phyloP scores from a whole-genome alignment of 495 filamentous ascomycete genomes.

The Clavariopsis aquatica region DNA sequence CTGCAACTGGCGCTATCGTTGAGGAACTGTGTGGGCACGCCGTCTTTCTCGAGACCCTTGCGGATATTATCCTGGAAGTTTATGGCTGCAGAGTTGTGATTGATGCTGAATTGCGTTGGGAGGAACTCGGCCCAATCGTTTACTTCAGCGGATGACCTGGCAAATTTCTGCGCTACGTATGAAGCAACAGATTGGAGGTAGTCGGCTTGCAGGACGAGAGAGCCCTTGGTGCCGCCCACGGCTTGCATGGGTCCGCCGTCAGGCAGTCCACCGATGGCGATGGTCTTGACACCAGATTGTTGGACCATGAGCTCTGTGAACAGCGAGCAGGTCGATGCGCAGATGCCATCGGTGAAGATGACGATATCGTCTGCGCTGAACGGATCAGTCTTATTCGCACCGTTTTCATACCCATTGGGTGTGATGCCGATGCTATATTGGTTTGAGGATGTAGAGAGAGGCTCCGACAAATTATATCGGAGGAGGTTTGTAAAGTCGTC shows the following conservation, averaged over 20 bases:
- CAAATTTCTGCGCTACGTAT: slow-evolving; percentile 25
- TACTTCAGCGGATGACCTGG: slow-evolving; percentile 10
- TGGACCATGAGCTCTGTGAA: slow-evolving; percentile 58
- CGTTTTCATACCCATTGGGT: slow-evolving; percentile 30
- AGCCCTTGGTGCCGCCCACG: slow-evolving; percentile 41
- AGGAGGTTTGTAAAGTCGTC: slow-evolving; percentile 38
- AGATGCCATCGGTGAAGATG: slow-evolving; percentile 52
- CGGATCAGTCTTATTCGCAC: slow-evolving; percentile 31
- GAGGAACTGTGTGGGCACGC: slow-evolving; percentile 34
- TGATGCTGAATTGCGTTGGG: slow-evolving; percentile 25
- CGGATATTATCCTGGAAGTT: slow-evolving; percentile 39
- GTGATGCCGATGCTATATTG: slow-evolving; percentile 29
- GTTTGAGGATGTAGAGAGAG: slow-evolving; percentile 21
- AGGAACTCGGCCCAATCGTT: slow-evolving; percentile 23
- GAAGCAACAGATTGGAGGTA: slow-evolving; percentile 22
- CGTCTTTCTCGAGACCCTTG: slow-evolving; percentile 23
- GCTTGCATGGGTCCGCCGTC: slow-evolving; percentile 42
- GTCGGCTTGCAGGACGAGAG: slow-evolving; percentile 27
- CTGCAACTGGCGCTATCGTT: slow-evolving; percentile 37
- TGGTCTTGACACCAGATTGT: slow-evolving; percentile 51
- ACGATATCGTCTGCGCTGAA: slow-evolving; percentile 37
- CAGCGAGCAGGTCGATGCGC: slow-evolving; percentile 54
- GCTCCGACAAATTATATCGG: slow-evolving; percentile 40
- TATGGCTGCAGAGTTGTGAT: slow-evolving; percentile 20
- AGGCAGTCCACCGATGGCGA: slow-evolving; percentile 54